phyloP scores from a whole-genome alignment of 768 basidiomycete species.

The Serendipita sp. region DNA sequence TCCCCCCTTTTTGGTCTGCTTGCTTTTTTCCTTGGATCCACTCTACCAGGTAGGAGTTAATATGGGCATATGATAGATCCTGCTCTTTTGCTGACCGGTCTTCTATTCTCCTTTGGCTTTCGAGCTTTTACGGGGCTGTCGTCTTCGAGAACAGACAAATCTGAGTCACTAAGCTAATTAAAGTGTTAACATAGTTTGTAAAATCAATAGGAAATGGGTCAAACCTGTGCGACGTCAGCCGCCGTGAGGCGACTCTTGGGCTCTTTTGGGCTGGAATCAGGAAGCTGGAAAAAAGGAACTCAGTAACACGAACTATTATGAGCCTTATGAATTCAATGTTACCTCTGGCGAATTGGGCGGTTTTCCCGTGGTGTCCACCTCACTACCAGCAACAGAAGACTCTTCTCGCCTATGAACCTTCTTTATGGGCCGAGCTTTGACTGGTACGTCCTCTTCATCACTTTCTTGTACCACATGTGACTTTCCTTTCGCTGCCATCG shows the following conservation, averaged over 20 bases:
- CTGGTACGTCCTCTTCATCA: neutral
- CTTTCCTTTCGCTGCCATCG: slow-evolving; percentile 12
- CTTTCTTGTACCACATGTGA: neutral
- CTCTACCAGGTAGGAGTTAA: slow-evolving; percentile 12
- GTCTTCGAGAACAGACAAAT: neutral
- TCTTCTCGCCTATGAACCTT: neutral
- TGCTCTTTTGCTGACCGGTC: slow-evolving; percentile 14
- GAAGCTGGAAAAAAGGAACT: neutral
- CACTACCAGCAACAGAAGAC: neutral
- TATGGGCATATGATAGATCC: slow-evolving; percentile 5
- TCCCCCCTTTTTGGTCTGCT: neutral
- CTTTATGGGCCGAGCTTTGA: neutral
- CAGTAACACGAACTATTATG: neutral
- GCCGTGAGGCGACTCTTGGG: neutral
- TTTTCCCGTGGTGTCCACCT: neutral
- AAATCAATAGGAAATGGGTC: neutral
- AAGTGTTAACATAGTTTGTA: neutral
- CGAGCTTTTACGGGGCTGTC: neutral
- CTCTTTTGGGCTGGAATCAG: neutral
- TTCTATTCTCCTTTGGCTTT: slow-evolving; percentile 5
- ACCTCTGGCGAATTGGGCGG: neutral
- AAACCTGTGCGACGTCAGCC: neutral
- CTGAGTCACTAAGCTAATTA: neutral
- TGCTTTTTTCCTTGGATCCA: slow-evolving; percentile 6
- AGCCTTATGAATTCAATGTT: neutral